Conservation (phyloP, 208 protist genomes). For the Trypanosoma lewisi region DNA sequence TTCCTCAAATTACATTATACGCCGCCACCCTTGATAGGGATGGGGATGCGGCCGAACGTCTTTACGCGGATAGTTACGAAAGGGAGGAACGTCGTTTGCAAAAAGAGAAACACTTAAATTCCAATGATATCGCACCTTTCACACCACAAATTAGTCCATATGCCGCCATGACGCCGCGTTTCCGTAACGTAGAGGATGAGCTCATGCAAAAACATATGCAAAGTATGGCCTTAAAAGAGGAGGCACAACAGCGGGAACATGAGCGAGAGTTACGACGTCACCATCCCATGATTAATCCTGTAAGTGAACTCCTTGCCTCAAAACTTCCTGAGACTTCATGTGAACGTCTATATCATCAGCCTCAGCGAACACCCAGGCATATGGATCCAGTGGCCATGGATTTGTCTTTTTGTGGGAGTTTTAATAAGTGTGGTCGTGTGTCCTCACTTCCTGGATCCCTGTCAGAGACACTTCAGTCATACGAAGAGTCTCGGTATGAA, state of each 20-base stretch:
- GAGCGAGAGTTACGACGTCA: conserved; percentile 24
- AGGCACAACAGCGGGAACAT: conserved; percentile 9
- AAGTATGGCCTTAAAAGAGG: conserved; percentile 25
- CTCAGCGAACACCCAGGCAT: neutral
- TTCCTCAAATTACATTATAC: conserved; percentile 44
- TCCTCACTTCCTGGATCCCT: conserved; percentile 28
- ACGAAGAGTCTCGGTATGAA: conserved; percentile 45
- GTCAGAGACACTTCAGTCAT: conserved; percentile 36
- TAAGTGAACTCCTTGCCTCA: conserved; percentile 66
- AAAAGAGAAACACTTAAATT: conserved; percentile 23
- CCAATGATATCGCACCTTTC: conserved; percentile 27
- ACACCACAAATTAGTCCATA: conserved; percentile 50
- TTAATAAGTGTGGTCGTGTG: conserved; percentile 6
- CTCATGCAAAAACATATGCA: conserved; percentile 30
- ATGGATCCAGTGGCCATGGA: conserved; percentile 1
- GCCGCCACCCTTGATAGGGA: conserved; percentile 50
- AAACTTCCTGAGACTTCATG: conserved; percentile 43
- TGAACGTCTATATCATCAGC: conserved; percentile 41
- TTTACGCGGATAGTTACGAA: conserved; percentile 53
- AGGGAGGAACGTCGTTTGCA: conserved; percentile 39
- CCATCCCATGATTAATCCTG: conserved; percentile 62
- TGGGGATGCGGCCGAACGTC: conserved; percentile 39
- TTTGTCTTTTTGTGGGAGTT: neutral
- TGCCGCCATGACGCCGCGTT: conserved; percentile 28
- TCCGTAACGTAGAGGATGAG: conserved; percentile 30